These are phyloP conservation scores for Iris pallida DNA, from an alignment of 116 monocot genomes.

Conservation along the genomic window DNA sequence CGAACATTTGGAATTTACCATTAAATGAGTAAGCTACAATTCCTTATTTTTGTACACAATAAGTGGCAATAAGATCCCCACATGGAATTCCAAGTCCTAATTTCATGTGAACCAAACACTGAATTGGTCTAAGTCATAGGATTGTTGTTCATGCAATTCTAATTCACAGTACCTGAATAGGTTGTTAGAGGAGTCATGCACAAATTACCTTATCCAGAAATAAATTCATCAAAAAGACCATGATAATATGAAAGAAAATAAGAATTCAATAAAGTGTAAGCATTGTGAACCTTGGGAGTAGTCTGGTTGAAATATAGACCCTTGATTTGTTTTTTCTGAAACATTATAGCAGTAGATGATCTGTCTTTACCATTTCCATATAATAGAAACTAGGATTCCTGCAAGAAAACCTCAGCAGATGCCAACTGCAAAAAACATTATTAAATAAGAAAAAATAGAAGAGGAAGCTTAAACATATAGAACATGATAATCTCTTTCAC, in stretches of 20 bases:
- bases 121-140: not conserved
- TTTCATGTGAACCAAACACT: not conserved
- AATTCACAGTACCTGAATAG: not conserved
- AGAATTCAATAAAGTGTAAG: not conserved
- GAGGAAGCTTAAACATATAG: not conserved
- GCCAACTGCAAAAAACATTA: conserved; percentile 39
- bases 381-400: conserved; percentile 66
- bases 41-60: too few species aligned
- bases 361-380: conserved; percentile 79
- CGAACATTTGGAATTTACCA: too few species aligned
- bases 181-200: not conserved
- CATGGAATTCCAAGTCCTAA: too few species aligned
- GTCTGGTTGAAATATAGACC: conserved; percentile 80
- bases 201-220: not conserved
- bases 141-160: not conserved
- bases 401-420: conserved; percentile 65
- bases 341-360: conserved; percentile 60
- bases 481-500: not conserved
- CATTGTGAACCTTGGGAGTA: conserved; percentile 51
- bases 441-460: not conserved
- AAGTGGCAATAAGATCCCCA: too few species aligned
- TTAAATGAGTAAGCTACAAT: too few species aligned
- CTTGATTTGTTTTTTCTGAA: conserved; percentile 71
- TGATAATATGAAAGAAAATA: not conserved
- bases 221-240: not conserved